Percentiles rank a stretch among this genome's conserved stretches.
Evolutionary conservation across 2,329 filamentous ascomycete genomes (phyloP).

Genomic region (Sarocladium kiliense): DNA sequence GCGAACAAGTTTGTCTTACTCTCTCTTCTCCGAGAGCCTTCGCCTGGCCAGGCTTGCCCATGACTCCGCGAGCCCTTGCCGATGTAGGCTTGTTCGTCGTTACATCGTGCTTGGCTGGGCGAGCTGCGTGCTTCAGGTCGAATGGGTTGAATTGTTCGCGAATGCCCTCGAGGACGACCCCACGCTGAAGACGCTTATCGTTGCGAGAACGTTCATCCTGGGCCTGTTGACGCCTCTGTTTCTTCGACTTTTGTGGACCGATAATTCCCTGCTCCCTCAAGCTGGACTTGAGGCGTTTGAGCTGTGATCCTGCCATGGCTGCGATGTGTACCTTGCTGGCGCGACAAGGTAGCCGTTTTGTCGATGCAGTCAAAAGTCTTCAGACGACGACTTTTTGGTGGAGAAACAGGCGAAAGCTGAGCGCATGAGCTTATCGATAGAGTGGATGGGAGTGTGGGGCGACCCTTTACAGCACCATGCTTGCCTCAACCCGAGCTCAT

Average conservation of each 20-base stretch:
- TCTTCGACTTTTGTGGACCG: slow-evolving; percentile 90
- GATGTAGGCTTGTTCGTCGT: slow-evolving; percentile 59
- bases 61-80: slow-evolving; percentile 51
- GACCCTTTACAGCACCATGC: not conserved
- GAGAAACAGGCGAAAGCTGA: not conserved
- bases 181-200: slow-evolving; percentile 71
- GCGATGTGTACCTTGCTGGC: not conserved
- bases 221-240: slow-evolving; percentile 74
- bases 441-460: not conserved
- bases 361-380: slow-evolving; percentile 6
- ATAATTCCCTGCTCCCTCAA: slow-evolving; percentile 85
- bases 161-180: slow-evolving; percentile 76
- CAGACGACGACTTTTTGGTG: slow-evolving; percentile 9
- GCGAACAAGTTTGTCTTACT: slow-evolving; percentile 37
- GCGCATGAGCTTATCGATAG: slow-evolving; percentile 20
- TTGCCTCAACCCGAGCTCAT: not conserved
- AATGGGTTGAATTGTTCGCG: slow-evolving; percentile 98
- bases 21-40: slow-evolving; percentile 85
- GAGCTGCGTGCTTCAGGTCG: slow-evolving; percentile 76
- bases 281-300: slow-evolving; percentile 91
- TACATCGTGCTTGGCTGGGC: slow-evolving; percentile 79
- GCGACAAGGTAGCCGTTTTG: slow-evolving; percentile 11
- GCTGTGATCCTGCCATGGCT: slow-evolving; percentile 86
- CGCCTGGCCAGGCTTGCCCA: slow-evolving; percentile 74
- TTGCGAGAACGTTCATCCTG: slow-evolving; percentile 59